phyloP scores from a whole-genome alignment of 148 eudicot species.

The Talinum fruticosum region DNA sequence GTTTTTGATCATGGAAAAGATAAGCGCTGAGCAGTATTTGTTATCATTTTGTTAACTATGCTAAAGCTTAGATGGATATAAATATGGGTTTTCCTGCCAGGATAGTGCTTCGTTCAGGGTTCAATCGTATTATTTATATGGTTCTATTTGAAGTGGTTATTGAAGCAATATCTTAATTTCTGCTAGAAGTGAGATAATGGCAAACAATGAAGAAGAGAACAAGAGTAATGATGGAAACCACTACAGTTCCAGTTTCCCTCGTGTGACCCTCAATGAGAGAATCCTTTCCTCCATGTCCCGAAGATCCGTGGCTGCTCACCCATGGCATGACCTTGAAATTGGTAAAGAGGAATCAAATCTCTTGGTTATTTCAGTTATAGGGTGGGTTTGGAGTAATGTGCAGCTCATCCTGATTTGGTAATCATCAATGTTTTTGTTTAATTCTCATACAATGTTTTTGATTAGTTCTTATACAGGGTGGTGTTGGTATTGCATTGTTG shows the following conservation, averaged over 20 bases:
- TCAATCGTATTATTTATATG: neutral
- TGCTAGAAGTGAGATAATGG: conserved; percentile 36
- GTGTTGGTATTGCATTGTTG: neutral
- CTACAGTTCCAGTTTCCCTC: conserved; percentile 33
- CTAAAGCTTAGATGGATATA: neutral
- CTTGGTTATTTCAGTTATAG: neutral
- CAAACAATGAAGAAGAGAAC: conserved; percentile 38
- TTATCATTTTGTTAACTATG: neutral
- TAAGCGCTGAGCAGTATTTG: neutral
- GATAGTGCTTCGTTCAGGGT: neutral
- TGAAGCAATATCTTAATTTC: neutral
- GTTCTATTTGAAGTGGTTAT: neutral
- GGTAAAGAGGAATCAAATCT: conserved; percentile 31
- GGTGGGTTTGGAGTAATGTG: neutral
- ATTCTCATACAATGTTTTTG: neutral
- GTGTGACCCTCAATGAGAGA: conserved; percentile 70
- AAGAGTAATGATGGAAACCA: conserved; percentile 22
- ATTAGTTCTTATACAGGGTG: neutral
- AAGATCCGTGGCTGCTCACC: conserved; percentile 92
- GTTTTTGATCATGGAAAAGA: conserved; percentile 1
- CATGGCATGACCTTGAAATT: conserved; percentile 96
- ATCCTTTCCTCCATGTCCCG: conserved; percentile 78
- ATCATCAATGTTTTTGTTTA: neutral
- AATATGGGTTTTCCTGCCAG: neutral
- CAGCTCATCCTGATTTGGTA: neutral